Evolutionary conservation across 2,329 filamentous ascomycete genomes (phyloP).

Genomic region (Cercospora sp.): DNA sequence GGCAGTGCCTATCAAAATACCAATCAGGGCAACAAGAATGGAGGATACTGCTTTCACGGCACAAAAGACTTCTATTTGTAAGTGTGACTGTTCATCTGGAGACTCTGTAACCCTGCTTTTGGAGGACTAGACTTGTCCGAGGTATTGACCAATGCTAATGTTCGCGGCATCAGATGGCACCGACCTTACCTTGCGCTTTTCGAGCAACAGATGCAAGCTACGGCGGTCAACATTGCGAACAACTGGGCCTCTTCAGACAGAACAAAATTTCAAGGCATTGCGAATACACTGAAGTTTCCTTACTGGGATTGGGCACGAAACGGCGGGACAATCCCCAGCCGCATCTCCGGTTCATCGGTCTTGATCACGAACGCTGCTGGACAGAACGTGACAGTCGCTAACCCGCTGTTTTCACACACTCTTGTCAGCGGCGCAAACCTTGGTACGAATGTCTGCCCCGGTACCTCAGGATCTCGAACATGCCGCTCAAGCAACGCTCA

Average conservation of each 20-base stretch:
- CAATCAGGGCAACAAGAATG: conserved; percentile 2
- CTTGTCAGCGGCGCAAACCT: conserved; percentile 26
- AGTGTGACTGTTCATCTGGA: neutral
- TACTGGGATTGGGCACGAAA: conserved; percentile 36
- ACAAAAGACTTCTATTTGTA: conserved; percentile 11
- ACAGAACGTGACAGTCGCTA: conserved; percentile 27
- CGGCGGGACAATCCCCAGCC: conserved; percentile 28
- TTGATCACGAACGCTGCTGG: conserved; percentile 33
- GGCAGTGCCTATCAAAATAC: conserved; percentile 17
- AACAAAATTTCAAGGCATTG: conserved; percentile 24
- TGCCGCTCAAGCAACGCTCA: conserved; percentile 32
- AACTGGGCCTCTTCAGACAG: conserved; percentile 17
- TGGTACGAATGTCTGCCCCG: conserved; percentile 33
- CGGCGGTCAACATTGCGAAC: conserved; percentile 27
- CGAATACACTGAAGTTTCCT: conserved; percentile 30
- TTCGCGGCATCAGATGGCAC: conserved; percentile 27
- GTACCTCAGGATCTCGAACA: conserved; percentile 33
- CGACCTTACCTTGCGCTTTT: conserved; percentile 32
- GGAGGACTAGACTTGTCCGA: neutral
- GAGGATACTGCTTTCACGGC: conserved; percentile 9
- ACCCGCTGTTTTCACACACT: conserved; percentile 33
- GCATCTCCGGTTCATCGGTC: conserved; percentile 29
- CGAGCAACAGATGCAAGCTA: conserved; percentile 31
- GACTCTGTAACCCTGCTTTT: neutral
- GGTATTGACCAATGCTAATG: neutral